Conservation (phyloP, 2,329 filamentous ascomycete species). For the Calonectria pseudoturangicola region DNA sequence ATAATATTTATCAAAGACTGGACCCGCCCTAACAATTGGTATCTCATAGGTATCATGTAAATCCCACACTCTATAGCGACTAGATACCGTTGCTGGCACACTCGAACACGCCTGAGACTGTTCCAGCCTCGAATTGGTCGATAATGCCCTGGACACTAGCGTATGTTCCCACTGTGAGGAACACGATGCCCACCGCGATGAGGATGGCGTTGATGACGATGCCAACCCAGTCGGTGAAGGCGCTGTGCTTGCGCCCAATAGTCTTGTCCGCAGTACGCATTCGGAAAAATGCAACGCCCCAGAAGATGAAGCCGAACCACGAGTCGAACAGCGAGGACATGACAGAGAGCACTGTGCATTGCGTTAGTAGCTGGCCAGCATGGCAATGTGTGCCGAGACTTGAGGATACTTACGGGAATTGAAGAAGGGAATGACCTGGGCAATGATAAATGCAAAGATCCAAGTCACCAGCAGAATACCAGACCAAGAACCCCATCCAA, state of each 20-base stretch:
- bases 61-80: conserved; percentile 37
- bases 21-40: conserved; percentile 19
- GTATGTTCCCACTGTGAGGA: conserved; percentile 89
- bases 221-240: conserved; percentile 70
- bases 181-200: conserved; percentile 85
- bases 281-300: conserved; percentile 86
- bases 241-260: conserved; percentile 71
- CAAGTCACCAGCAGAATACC: conserved; percentile 82
- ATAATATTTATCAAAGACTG: not conserved
- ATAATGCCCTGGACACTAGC: conserved; percentile 84
- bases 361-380: conserved; percentile 28
- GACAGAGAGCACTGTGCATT: conserved; percentile 74
- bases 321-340: conserved; percentile 95
- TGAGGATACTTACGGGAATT: conserved; percentile 75
- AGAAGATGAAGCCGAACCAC: conserved; percentile 97
- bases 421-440: conserved; percentile 96
- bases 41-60: conserved; percentile 38
- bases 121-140: conserved; percentile 78
- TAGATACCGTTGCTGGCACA: conserved; percentile 81
- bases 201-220: conserved; percentile 83
- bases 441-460: conserved; percentile 93
- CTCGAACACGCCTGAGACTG: conserved; percentile 83
- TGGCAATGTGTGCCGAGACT: not conserved
- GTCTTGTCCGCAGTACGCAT: conserved; percentile 80
- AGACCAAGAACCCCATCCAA: conserved; percentile 88